Evolutionary conservation across 2,329 filamentous ascomycete genomes (phyloP).

Genomic region (Didymella segeticola): DNA sequence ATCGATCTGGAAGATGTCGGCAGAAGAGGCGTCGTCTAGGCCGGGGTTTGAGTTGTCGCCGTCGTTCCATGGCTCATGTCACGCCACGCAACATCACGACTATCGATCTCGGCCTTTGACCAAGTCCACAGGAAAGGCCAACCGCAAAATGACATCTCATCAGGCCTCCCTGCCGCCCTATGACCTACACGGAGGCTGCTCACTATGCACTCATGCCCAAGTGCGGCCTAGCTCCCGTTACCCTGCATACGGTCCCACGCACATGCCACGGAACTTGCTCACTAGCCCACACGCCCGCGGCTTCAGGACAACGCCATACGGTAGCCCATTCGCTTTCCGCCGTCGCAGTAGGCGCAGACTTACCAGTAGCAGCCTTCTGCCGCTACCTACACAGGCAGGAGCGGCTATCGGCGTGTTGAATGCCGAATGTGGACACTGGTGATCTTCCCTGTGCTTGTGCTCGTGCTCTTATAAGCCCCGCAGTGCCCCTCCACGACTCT

Average conservation of each 20-base stretch:
- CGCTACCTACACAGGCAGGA: constrained; percentile 12
- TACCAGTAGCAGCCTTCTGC: constrained; percentile 1
- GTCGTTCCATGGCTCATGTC: neutral
- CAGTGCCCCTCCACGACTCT: constrained; percentile 8
- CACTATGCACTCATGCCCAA: constrained; percentile 15
- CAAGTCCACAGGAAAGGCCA: neutral
- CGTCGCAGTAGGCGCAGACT: constrained; percentile 12
- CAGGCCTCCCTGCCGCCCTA: constrained; percentile 4
- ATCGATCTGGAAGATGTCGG: constrained; percentile 47
- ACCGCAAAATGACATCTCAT: neutral
- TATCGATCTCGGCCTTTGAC: constrained; percentile 1
- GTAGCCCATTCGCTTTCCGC: constrained; percentile 5
- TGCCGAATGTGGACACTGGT: constrained; percentile 19
- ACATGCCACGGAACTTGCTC: constrained; percentile 38
- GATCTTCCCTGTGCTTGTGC: constrained; percentile 1
- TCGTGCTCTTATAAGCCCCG: constrained; percentile 11
- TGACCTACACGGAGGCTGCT: constrained; percentile 13
- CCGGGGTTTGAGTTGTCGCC: constrained; percentile 1
- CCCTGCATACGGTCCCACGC: constrained; percentile 27
- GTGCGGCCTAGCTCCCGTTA: constrained; percentile 8
- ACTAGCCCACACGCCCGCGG: constrained; percentile 21
- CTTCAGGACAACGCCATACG: constrained; percentile 14
- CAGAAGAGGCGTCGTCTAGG: constrained; percentile 37
- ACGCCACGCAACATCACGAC: neutral
- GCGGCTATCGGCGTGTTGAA: constrained; percentile 28